phyloP scores from a whole-genome alignment of 441 rosid species.

The Manihot esculenta region DNA sequence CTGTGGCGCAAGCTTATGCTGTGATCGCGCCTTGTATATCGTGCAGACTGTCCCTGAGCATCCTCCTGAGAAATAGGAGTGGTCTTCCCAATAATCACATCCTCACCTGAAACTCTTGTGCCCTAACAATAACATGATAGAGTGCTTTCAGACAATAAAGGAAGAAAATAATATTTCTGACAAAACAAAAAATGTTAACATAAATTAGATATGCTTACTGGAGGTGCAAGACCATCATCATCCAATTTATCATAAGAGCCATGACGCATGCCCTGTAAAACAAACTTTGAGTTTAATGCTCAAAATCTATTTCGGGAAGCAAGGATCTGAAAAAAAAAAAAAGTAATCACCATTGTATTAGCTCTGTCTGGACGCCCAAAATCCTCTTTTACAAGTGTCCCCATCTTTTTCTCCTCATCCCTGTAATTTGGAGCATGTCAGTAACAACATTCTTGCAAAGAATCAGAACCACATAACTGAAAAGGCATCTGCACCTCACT shows the following conservation, averaged over 20 bases:
- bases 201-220: constrained; percentile 55
- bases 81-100: constrained; percentile 95
- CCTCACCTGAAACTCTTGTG: constrained; percentile 96
- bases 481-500: constrained; percentile 16
- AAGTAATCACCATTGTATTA: constrained; percentile 70
- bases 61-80: constrained; percentile 95
- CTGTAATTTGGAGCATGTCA: constrained; percentile 38
- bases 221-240: constrained; percentile 99
- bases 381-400: constrained; percentile 98
- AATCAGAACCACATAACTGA: background rate
- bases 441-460: constrained; percentile 15
- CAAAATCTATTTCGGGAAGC: constrained; percentile 11
- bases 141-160: constrained; percentile 18
- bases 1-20: constrained; percentile 97
- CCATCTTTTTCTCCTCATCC: constrained; percentile 99
- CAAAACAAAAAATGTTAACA: background rate
- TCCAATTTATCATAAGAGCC: constrained; percentile 98
- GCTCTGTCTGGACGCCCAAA: constrained; percentile 94
- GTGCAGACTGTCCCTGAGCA: constrained; percentile 81
- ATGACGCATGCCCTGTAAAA: constrained; percentile 94
- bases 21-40: constrained; percentile 87
- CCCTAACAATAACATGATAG: constrained; percentile 50
- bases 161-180: background rate
- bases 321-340: constrained; percentile 5
- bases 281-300: constrained; percentile 21